Base-by-base conservation (phyloP, 164 flowering plant species). In the Amborella trichopoda region DNA sequence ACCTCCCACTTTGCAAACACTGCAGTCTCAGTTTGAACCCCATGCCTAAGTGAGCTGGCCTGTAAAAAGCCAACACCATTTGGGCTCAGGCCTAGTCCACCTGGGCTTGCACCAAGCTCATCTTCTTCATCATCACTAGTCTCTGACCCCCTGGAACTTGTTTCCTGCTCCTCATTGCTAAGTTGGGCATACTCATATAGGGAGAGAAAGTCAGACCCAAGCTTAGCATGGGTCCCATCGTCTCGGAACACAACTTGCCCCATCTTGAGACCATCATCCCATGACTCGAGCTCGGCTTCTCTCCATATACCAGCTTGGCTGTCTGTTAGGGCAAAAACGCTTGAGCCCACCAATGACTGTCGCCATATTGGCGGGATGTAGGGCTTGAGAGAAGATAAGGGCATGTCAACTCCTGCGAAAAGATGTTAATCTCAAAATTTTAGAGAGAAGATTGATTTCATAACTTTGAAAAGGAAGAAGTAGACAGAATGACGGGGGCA, bases 1-100 rank as follows among this genome's bases (percentile, higher is more conserved):
- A 81, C 74, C 63, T 91, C 99, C 99, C 99, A 91, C 47, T 61
- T 77, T 0, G 99, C 94, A 69, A 91, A 91, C 48, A 82, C 59
- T 12, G 72, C 62, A 16, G 95, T 90, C 34, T 84, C 96, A 27
- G 79, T 81, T 63, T 84, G 96, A 45, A 91, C 64, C 4, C 99
- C 99, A 25, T 65, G 69, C 49, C 68, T 82, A 26, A 44, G 48
- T 46, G 55, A 28, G 14, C 73, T 57, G 53, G 74, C 70, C 59
- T 80, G 81, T 8, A 73, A 53, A 60, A 83, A 90, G 24, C 98
- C 94, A 40, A 90, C n/a, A 40, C 94, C 94, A 56, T 24, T 32
- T 50, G 16, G 22, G 19, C 41, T 48, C 59, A 30, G 41, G 38
- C n/a, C n/a, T n/a, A n/a, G n/a, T n/a, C n/a, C n/a, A n/a, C n/a